These are phyloP conservation scores for Diaporthe amygdali DNA, from an alignment of 2,329 filamentous ascomycete genomes.

Conservation along the genomic window DNA sequence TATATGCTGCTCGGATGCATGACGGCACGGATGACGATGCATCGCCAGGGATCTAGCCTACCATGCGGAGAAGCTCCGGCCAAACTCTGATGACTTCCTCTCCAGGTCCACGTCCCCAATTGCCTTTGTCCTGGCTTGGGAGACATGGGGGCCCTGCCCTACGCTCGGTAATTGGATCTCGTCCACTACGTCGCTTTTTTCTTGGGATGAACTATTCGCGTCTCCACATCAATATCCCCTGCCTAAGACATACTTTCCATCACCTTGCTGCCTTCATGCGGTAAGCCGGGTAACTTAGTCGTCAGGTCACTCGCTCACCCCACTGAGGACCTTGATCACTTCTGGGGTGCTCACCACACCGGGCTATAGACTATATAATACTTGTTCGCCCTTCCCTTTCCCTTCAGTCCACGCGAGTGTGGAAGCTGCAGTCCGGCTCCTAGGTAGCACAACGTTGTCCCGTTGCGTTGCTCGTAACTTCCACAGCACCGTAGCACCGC, in stretches of 20 bases:
- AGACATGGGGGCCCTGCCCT: neutral
- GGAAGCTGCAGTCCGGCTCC: slow-evolving; percentile 6
- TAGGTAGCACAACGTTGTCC: slow-evolving; percentile 3
- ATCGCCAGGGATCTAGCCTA: neutral
- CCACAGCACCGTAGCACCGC: neutral
- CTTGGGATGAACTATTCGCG: slow-evolving; percentile 9
- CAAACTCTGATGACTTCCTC: neutral
- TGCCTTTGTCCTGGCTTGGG: neutral
- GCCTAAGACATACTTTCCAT: slow-evolving; percentile 9
- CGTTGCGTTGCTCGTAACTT: neutral
- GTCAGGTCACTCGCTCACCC: slow-evolving; percentile 1
- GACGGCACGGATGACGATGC: slow-evolving; percentile 12
- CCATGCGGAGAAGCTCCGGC: slow-evolving; percentile 1
- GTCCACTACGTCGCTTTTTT: neutral
- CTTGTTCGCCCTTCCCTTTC: neutral
- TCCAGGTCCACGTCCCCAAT: neutral
- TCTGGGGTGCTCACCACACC: neutral
- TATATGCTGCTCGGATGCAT: neutral
- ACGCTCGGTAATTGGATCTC: neutral
- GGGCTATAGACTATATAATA: neutral
- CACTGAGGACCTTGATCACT: neutral
- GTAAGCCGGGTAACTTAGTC: neutral
- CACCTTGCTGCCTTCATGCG: neutral
- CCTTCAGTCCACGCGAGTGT: neutral
- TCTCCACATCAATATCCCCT: slow-evolving; percentile 10